phyloP scores from a whole-genome alignment of 2,329 filamentous ascomycete species.

The Colletotrichum destructivum region DNA sequence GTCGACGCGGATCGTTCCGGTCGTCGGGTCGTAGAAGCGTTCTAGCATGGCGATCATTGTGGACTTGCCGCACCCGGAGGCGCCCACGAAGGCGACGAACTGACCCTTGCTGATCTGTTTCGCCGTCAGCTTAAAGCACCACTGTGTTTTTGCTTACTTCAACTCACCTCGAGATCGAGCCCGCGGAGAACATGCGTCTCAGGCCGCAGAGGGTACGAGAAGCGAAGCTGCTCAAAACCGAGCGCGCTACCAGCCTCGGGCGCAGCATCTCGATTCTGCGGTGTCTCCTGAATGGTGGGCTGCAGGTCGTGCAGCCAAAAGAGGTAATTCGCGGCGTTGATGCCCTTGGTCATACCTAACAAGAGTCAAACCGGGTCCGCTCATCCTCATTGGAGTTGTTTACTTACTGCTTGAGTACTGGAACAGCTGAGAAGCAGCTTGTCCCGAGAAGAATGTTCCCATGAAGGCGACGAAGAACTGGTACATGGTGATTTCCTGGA shows the following conservation, averaged over 20 bases:
- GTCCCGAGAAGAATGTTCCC: conserved; percentile 63
- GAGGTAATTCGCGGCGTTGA: conserved; percentile 65
- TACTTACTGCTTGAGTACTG: conserved; percentile 62
- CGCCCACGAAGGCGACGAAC: conserved; percentile 69
- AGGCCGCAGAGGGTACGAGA: conserved; percentile 71
- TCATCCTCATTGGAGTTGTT: conserved; percentile 16
- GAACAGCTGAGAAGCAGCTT: conserved; percentile 59
- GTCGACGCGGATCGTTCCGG: conserved; percentile 64
- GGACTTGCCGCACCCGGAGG: conserved; percentile 72
- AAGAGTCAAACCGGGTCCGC: conserved; percentile 17
- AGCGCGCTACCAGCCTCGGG: conserved; percentile 57
- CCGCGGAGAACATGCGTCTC: conserved; percentile 58
- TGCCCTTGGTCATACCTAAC: conserved; percentile 65
- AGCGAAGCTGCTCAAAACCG: conserved; percentile 69
- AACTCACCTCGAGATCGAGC: conserved; percentile 55
- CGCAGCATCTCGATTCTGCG: conserved; percentile 54
- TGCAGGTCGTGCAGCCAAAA: conserved; percentile 63
- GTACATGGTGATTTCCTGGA: conserved; percentile 56
- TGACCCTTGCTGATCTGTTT: conserved; percentile 60
- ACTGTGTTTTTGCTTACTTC: neutral
- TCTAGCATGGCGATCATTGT: conserved; percentile 70
- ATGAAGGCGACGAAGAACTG: conserved; percentile 67
- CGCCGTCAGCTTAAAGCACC: conserved; percentile 4
- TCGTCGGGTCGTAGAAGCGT: conserved; percentile 60
- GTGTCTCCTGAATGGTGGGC: conserved; percentile 58